A percentile compares a stretch with the other conserved stretches of the same genome.
phyloP scores from a whole-genome alignment of 2,329 filamentous ascomycete species.

The Phyllosticta citrichinensis region DNA sequence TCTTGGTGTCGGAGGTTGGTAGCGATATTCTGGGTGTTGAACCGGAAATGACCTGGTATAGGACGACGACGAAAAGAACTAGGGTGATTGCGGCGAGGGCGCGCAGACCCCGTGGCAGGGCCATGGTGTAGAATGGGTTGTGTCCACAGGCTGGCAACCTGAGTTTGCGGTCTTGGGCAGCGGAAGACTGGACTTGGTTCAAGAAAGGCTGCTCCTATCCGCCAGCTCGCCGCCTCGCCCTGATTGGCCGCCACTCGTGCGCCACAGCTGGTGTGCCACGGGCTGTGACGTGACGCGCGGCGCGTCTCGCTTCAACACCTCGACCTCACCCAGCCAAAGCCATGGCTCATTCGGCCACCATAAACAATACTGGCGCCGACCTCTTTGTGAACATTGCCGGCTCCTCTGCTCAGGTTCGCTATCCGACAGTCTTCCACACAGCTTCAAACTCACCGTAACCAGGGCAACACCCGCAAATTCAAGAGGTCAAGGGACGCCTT shows the following conservation, averaged over 20 bases:
- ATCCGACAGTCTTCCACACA: conserved; percentile 1
- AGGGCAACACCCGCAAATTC: conserved; percentile 18
- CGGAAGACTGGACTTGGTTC: neutral
- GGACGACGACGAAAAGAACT: conserved; percentile 65
- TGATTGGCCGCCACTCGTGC: neutral
- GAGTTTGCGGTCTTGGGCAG: neutral
- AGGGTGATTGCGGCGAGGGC: conserved; percentile 63
- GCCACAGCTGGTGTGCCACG: neutral
- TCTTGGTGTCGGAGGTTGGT: conserved; percentile 27
- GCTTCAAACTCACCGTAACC: conserved; percentile 12
- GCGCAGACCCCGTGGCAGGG: conserved; percentile 74
- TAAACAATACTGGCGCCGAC: conserved; percentile 58
- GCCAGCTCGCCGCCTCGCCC: neutral
- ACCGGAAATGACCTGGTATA: conserved; percentile 63
- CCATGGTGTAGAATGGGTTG: conserved; percentile 48
- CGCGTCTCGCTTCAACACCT: conserved; percentile 4
- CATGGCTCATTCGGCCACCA: conserved; percentile 62
- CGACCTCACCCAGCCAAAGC: neutral
- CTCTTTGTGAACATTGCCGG: conserved; percentile 56
- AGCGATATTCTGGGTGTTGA: conserved; percentile 32
- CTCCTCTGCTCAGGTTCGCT: conserved; percentile 18
- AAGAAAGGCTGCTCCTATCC: neutral
- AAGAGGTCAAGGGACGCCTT: conserved; percentile 29
- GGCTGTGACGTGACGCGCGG: conserved; percentile 1
- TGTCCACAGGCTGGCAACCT: no score